Evolutionary conservation across 2,329 filamentous ascomycete species (phyloP).

Genomic region (Podosphaera xanthii): DNA sequence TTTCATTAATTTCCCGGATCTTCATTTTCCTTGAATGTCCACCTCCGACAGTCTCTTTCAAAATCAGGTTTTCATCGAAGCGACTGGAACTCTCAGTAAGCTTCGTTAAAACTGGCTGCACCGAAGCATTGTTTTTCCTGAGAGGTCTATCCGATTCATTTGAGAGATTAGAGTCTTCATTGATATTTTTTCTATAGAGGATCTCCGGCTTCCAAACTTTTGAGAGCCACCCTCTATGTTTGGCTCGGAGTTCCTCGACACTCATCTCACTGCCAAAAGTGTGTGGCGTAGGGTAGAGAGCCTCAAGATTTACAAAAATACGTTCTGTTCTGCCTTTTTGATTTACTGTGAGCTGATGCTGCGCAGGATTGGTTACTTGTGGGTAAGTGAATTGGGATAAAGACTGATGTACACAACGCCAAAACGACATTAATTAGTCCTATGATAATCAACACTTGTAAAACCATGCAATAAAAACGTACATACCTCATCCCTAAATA

Average conservation of each 20-base stretch:
- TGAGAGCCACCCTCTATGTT: conserved; percentile 45
- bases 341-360: conserved; percentile 63
- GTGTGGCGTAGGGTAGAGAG: conserved; percentile 58
- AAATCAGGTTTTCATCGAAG: conserved; percentile 36
- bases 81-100: conserved; percentile 17
- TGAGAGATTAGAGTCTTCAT: not conserved
- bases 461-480: conserved; percentile 15
- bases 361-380: conserved; percentile 43
- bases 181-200: not conserved
- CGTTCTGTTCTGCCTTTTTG: conserved; percentile 64
- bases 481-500: conserved; percentile 95
- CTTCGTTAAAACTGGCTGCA: conserved; percentile 16
- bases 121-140: conserved; percentile 4
- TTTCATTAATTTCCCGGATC: conserved; percentile 67
- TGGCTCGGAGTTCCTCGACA: conserved; percentile 79
- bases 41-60: conserved; percentile 23
- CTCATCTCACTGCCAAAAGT: conserved; percentile 54
- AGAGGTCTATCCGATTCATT: conserved; percentile 1
- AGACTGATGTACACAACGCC: conserved; percentile 35
- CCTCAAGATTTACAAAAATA: conserved; percentile 68
- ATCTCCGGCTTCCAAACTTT: conserved; percentile 26
- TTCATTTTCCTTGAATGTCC: conserved; percentile 47
- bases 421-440: conserved; percentile 65
- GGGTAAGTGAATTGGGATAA: conserved; percentile 27
- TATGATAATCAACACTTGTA: conserved; percentile 68